These are phyloP conservation scores for Acorus gramineus DNA, from an alignment of 106 monocot species.

Conservation along the genomic window DNA sequence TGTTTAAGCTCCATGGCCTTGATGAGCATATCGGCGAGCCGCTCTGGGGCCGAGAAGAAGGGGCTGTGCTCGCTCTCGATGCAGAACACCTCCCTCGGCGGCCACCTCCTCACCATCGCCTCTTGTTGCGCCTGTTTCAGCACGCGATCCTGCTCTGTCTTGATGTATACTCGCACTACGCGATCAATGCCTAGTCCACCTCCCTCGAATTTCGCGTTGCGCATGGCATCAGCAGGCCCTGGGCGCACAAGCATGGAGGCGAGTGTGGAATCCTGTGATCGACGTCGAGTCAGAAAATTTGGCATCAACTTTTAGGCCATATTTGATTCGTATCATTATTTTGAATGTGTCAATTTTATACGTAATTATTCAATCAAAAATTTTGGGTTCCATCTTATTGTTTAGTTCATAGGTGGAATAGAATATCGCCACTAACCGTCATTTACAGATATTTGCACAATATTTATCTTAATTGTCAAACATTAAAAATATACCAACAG, in stretches of 20 bases:
- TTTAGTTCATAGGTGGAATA: no score
- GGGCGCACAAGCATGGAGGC: slow-evolving; percentile 32
- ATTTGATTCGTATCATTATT: background rate
- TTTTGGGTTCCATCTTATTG: no score
- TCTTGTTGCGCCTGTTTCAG: slow-evolving; percentile 40
- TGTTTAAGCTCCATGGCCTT: background rate
- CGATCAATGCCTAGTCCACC: background rate
- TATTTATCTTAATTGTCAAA: no score
- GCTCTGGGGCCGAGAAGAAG: slow-evolving; percentile 28
- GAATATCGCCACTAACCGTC: no score
- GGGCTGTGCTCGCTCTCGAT: slow-evolving; percentile 49
- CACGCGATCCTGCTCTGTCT: slow-evolving; percentile 20
- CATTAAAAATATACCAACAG: no score
- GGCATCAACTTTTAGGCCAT: background rate
- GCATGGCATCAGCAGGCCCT: background rate
- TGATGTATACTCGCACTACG: slow-evolving; percentile 24
- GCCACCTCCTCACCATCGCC: slow-evolving; percentile 41
- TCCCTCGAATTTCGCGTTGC: slow-evolving; percentile 1
- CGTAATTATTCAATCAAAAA: no score
- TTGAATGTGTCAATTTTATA: no score
- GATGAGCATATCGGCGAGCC: slow-evolving; percentile 15
- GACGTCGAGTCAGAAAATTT: background rate
- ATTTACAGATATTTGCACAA: no score
- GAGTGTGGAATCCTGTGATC: slow-evolving; percentile 22
- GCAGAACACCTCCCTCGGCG: slow-evolving; percentile 24